phyloP scores from a whole-genome alignment of 495 filamentous ascomycete species.

The Evansstolkia leycettana region DNA sequence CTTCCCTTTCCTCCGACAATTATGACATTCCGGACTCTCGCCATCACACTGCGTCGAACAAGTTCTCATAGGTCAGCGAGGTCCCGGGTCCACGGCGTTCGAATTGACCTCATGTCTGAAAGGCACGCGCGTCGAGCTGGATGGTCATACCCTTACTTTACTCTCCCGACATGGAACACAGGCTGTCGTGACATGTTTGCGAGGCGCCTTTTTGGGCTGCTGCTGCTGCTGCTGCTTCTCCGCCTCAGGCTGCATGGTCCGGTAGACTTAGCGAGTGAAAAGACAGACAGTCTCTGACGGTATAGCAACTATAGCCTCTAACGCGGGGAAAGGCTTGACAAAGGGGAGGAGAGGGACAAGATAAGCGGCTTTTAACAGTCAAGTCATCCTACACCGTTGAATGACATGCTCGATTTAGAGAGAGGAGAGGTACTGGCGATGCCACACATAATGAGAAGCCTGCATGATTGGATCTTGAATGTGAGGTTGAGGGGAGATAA shows the following conservation, averaged over 20 bases:
- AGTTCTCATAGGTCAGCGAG: background rate
- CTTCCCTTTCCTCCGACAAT: slow-evolving; percentile 35
- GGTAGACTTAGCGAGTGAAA: too few species aligned
- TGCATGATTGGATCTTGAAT: too few species aligned
- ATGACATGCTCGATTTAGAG: slow-evolving; percentile 3
- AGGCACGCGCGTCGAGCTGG: slow-evolving; percentile 4
- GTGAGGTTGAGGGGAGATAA: too few species aligned
- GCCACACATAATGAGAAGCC: background rate
- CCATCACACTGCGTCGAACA: slow-evolving; percentile 35
- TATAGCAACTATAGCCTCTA: too few species aligned
- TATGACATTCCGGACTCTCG: slow-evolving; percentile 32
- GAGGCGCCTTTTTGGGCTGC: slow-evolving; percentile 22
- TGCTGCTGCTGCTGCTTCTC: too few species aligned
- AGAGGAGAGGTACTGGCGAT: background rate
- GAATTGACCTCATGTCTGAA: too few species aligned
- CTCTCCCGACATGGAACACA: slow-evolving; percentile 39
- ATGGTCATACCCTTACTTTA: slow-evolving; percentile 34
- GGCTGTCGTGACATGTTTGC: slow-evolving; percentile 36
- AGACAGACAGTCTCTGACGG: too few species aligned
- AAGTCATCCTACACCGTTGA: slow-evolving; percentile 10
- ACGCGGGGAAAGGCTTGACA: too few species aligned
- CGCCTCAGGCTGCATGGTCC: slow-evolving; percentile 16
- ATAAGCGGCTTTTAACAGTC: background rate
- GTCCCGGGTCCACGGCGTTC: too few species aligned
- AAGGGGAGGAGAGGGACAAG: background rate